Evolutionary conservation across 352 stramenopile genomes (phyloP).

Genomic region (Pythium plurisporium): DNA sequence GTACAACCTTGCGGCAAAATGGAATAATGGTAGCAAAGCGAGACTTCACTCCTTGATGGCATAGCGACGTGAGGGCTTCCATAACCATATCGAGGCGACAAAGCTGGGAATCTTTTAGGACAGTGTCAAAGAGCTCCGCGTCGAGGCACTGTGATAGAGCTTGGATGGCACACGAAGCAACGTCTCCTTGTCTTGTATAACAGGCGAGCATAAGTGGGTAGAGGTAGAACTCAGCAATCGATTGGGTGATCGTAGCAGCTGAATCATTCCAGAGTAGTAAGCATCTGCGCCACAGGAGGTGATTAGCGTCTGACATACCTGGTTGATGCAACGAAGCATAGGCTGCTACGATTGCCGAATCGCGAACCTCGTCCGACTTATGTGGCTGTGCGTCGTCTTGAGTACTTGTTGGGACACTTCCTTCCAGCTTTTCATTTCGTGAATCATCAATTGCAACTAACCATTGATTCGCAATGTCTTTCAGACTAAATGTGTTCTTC

Average conservation of each 20-base stretch:
- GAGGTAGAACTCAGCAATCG: conserved; percentile 58
- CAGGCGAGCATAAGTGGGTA: conserved; percentile 74
- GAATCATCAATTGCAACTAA: not conserved
- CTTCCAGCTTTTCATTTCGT: not conserved
- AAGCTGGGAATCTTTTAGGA: conserved; percentile 22
- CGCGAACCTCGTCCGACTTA: conserved; percentile 20
- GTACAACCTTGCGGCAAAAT: conserved; percentile 74
- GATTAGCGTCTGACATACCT: not conserved
- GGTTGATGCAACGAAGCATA: not conserved
- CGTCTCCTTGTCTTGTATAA: conserved; percentile 65
- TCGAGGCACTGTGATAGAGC: conserved; percentile 60
- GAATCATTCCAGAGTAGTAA: too few relatives aligned
- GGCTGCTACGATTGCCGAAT: not conserved
- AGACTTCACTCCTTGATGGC: conserved; percentile 73
- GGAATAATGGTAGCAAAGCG: conserved; percentile 53
- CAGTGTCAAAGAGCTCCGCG: conserved; percentile 45
- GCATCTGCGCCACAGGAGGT: too few relatives aligned
- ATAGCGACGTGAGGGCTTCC: conserved; percentile 62
- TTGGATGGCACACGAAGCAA: conserved; percentile 43
- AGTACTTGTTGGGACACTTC: too few relatives aligned
- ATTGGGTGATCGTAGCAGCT: conserved; percentile 7
- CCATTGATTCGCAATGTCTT: conserved; percentile 1
- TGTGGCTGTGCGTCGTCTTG: too few relatives aligned
- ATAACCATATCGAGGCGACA: conserved; percentile 52
- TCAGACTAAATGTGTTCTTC: conserved; percentile 26